Conservation (phyloP, 2,329 filamentous ascomycete species). For the Aquanectria penicillioides region DNA sequence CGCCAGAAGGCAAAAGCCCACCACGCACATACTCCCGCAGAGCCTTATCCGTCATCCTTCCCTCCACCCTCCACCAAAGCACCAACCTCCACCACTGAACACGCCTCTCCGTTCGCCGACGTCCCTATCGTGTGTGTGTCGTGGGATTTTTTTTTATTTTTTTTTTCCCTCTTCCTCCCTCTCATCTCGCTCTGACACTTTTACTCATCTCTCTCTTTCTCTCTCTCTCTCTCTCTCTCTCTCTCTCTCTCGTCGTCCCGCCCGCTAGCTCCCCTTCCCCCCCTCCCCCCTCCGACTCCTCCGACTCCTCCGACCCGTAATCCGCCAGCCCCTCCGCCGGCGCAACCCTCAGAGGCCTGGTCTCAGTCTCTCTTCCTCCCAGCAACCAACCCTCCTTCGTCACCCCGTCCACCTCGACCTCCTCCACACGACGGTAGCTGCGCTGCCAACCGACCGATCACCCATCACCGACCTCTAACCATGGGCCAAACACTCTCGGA, state of each 20-base stretch:
- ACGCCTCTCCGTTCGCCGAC: conserved; percentile 30
- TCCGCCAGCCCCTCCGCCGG: conserved; percentile 21
- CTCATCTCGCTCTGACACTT: not conserved
- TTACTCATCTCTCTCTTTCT: not conserved
- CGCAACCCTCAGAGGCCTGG: conserved; percentile 18
- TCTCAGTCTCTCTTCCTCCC: conserved; percentile 24
- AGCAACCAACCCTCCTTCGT: conserved; percentile 27
- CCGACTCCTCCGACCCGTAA: conserved; percentile 25
- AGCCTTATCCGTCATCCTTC: conserved; percentile 15
- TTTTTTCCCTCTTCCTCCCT: conserved; percentile 25
- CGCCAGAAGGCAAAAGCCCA: no score
- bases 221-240: not conserved
- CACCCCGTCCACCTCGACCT: conserved; percentile 20
- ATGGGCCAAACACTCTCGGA: conserved; percentile 99
- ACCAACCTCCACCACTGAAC: conserved; percentile 10
- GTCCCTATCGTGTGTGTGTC: conserved; percentile 24
- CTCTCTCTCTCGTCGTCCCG: not conserved
- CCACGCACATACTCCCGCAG: conserved; percentile 22
- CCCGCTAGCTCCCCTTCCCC: not conserved
- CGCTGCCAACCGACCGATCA: conserved; percentile 39
- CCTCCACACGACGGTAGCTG: conserved; percentile 37
- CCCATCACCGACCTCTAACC: conserved; percentile 40
- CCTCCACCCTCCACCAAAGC: conserved; percentile 9
- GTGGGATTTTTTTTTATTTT: conserved; percentile 22
- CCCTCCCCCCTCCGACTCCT: conserved; percentile 14